Base-by-base conservation (phyloP, 352 stramenopile genomes). In the Plasmopara halstedii region DNA sequence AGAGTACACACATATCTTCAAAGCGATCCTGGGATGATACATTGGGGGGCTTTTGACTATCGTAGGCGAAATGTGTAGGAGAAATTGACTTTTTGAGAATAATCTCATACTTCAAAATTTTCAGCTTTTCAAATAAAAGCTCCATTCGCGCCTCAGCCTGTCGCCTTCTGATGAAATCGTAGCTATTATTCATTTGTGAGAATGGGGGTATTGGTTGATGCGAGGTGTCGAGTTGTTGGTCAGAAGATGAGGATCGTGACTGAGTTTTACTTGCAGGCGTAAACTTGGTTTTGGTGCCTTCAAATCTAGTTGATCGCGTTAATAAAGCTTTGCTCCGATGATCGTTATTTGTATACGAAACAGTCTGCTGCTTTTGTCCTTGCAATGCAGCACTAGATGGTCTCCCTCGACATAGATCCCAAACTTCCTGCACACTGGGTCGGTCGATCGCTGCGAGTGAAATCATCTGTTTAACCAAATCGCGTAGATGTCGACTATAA, bases 391-490 rank as follows among this genome's bases (percentile, higher is more conserved):
- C 52, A 38, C 56, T 81, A 1, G 59, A 25, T 37, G 75, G 72
- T 20, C 64, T 42, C 25, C 39, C 54, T 51, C 67, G 59, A 32
- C 73, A 84, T 8, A 51, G 53, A 10, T 68, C 45, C 75, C 77
- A 88, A 19, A 93, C 75, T 42, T 85, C 53, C 29, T 85, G 57
- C 33, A 85, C 64, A 8, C 55, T 86, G 2, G 77, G 77, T 6
- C 82, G 75, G 22, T 84, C 62, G 6, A 59, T 67, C 13, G 82
- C 36, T 3, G 56, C 63, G 6, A 93, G 62, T 11, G 70, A 80
- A 22, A 91, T 73, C 82, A 93, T 93, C 10, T 60, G 62, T n/a
- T 64, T 75, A 4, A 84, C 74, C 15, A 91, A 56, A 0, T 27
- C 35, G 0, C 71, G 66, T 41, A 88, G 42, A 23, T 84, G 64